Evolutionary conservation across 441 rosid genomes (phyloP).

Genomic region (Biscutella auriculata): DNA sequence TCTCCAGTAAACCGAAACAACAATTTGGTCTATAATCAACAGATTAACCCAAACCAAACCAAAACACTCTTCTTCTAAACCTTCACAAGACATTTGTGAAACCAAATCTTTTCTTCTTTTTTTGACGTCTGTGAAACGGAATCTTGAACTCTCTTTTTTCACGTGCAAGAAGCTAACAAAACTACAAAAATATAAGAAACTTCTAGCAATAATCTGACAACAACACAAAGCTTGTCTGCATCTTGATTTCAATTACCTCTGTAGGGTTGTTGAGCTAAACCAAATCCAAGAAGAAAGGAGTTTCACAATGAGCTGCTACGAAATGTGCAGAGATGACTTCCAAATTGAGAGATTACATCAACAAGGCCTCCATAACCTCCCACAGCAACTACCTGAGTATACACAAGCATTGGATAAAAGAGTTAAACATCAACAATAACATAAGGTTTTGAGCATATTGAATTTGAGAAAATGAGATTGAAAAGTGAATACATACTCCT

Average conservation of each 20-base stretch:
- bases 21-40: not conserved
- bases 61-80: not conserved
- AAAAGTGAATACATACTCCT: conserved; percentile 67
- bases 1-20: not conserved
- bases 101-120: too few species aligned
- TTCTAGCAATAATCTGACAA: not conserved
- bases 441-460: too few species aligned
- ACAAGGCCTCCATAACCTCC: conserved; percentile 93
- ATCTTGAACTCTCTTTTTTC: not conserved
- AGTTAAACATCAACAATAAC: not conserved
- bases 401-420: not conserved
- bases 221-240: not conserved
- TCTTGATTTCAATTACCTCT: not conserved
- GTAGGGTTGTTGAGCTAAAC: not conserved
- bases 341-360: conserved; percentile 79
- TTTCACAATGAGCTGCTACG: conserved; percentile 41
- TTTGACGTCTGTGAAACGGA: too few species aligned
- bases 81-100: not conserved
- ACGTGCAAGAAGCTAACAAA: not conserved
- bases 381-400: conserved; percentile 51
- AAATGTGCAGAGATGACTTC: conserved; percentile 89
- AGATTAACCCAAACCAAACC: not conserved
- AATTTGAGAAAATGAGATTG: too few species aligned
- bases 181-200: not conserved
- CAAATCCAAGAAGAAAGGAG: not conserved